Conservation (phyloP, 2,329 filamentous ascomycete species). For the Aspergillus ochraceoroseus region DNA sequence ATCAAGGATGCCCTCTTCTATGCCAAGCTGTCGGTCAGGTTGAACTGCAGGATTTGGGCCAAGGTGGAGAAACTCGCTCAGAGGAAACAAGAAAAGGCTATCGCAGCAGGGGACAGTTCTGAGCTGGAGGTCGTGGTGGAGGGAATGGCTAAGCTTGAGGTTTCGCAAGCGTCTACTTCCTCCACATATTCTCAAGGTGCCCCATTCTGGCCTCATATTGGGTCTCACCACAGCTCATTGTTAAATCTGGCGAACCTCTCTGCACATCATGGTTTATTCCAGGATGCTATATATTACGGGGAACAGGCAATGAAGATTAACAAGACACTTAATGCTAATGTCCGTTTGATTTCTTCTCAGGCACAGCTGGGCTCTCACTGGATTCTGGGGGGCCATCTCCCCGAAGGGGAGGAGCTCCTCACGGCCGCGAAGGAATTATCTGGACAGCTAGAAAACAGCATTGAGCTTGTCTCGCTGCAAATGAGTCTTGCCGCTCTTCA, state of each 20-base stretch:
- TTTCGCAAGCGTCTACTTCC: slow-evolving; percentile 41
- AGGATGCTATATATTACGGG: slow-evolving; percentile 82
- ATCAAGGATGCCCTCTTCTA: slow-evolving; percentile 46
- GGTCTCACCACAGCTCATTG: slow-evolving; percentile 66
- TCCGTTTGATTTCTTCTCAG: slow-evolving; percentile 48
- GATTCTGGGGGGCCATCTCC: slow-evolving; percentile 47
- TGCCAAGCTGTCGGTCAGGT: slow-evolving; percentile 46
- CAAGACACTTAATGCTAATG: slow-evolving; percentile 58
- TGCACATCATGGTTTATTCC: slow-evolving; percentile 76
- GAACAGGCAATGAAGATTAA: slow-evolving; percentile 79
- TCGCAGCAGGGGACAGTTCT: slow-evolving; percentile 21
- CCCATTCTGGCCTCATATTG: slow-evolving; percentile 73
- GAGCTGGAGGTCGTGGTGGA: slow-evolving; percentile 38
- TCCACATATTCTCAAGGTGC: slow-evolving; percentile 53
- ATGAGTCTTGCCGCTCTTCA: slow-evolving; percentile 45
- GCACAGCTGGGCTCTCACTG: slow-evolving; percentile 47
- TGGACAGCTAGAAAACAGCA: slow-evolving; percentile 48
- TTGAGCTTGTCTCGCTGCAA: slow-evolving; percentile 49
- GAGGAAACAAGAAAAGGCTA: slow-evolving; percentile 31
- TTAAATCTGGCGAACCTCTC: slow-evolving; percentile 72
- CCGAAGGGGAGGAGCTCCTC: slow-evolving; percentile 53
- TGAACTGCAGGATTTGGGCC: slow-evolving; percentile 51
- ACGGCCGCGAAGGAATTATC: slow-evolving; percentile 56
- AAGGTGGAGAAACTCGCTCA: slow-evolving; percentile 46
- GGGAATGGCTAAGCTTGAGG: slow-evolving; percentile 38